Evolutionary conservation across 768 basidiomycete species (phyloP).

Genomic region (Suillus placidus): DNA sequence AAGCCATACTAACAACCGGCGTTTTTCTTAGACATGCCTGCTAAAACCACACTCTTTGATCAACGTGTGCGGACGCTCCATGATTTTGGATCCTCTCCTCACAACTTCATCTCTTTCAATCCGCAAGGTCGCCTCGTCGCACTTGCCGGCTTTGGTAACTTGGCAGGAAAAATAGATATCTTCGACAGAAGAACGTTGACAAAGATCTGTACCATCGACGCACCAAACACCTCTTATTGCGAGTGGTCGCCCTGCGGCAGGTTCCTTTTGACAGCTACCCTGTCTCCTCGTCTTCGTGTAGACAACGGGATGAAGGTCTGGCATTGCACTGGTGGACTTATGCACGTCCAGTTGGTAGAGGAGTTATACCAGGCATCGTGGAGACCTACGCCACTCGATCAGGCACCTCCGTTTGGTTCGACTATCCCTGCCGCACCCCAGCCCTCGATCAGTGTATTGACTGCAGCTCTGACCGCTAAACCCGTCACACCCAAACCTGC

Average conservation of each 20-base stretch:
- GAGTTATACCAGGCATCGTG: conserved; percentile 91
- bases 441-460: conserved; percentile 59
- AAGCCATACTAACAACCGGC: not conserved
- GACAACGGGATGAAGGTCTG: conserved; percentile 98
- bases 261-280: conserved; percentile 90
- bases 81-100: conserved; percentile 88
- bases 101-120: conserved; percentile 94
- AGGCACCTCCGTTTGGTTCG: conserved; percentile 66
- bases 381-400: conserved; percentile 74
- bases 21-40: conserved; percentile 78
- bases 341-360: conserved; percentile 80
- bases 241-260: conserved; percentile 96
- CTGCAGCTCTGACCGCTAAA: conserved; percentile 53
- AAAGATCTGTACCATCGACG: conserved; percentile 80
- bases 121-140: conserved; percentile 87
- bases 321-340: conserved; percentile 87
- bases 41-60: conserved; percentile 91
- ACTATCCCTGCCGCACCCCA: conserved; percentile 69
- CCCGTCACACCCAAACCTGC: conserved; percentile 64
- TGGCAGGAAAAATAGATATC: conserved; percentile 92
- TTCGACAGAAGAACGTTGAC: conserved; percentile 85
- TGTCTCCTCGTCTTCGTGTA: conserved; percentile 93
- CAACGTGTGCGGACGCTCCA: conserved; percentile 84
- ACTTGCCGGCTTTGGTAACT: conserved; percentile 94
- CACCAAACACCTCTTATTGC: conserved; percentile 91